A percentile compares a stretch with the other conserved stretches of the same genome.
Evolutionary conservation across 2,329 filamentous ascomycete genomes (phyloP).

Genomic region (Huntiella omanensis): DNA sequence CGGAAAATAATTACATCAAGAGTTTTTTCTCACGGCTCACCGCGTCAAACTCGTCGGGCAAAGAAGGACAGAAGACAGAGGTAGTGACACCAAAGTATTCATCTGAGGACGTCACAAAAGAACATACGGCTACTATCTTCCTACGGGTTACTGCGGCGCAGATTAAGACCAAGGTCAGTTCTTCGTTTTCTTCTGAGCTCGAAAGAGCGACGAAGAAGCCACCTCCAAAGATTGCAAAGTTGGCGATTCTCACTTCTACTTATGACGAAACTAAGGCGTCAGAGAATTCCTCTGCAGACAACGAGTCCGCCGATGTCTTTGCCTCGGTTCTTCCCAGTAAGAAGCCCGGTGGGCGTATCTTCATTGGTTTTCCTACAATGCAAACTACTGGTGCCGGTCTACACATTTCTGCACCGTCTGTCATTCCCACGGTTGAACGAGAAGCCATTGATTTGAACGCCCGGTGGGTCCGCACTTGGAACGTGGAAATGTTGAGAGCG

Average conservation of each 20-base stretch:
- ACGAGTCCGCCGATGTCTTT: constrained; percentile 52
- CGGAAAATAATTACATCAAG: constrained; percentile 44
- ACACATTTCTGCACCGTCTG: constrained; percentile 85
- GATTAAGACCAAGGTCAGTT: constrained; percentile 55
- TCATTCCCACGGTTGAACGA: constrained; percentile 92
- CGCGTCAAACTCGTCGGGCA: constrained; percentile 33
- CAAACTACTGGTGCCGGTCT: constrained; percentile 89
- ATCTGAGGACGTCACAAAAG: constrained; percentile 50
- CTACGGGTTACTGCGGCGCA: constrained; percentile 71
- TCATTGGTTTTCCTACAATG: constrained; percentile 93
- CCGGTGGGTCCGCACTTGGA: constrained; percentile 87
- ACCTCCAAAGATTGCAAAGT: constrained; percentile 68
- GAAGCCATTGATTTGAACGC: constrained; percentile 96
- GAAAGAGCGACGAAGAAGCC: constrained; percentile 95
- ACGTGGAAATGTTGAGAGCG: constrained; percentile 76
- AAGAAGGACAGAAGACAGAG: constrained; percentile 23
- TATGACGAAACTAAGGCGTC: constrained; percentile 64
- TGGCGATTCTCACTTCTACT: constrained; percentile 79
- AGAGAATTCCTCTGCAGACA: constrained; percentile 29
- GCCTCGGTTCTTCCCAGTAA: constrained; percentile 76
- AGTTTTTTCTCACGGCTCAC: constrained; percentile 62
- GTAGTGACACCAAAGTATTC: constrained; percentile 41
- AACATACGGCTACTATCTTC: constrained; percentile 65
- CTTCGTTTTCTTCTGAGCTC: constrained; percentile 62
- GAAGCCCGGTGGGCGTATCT: constrained; percentile 65